Evolutionary conservation across 192 early-diverging fungal genomes (phyloP).

Genomic region (Coemansia sp.): DNA sequence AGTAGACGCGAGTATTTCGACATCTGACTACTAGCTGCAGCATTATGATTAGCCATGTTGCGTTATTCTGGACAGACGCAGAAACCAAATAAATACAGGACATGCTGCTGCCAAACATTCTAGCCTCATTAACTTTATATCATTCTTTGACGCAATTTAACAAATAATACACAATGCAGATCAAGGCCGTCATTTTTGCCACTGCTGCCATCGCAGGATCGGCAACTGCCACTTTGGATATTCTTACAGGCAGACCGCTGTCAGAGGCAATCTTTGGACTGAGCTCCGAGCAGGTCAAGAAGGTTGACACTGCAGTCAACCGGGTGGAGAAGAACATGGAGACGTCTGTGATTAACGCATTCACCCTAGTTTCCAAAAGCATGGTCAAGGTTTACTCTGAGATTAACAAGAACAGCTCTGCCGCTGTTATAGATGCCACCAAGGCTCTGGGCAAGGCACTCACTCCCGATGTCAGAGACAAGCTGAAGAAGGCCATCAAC

Average conservation of each 20-base stretch:
- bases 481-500: slow-evolving; percentile 51
- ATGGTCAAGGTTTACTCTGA: slow-evolving; percentile 30
- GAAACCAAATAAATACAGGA: not conserved
- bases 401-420: slow-evolving; percentile 44
- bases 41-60: no score
- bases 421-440: slow-evolving; percentile 36
- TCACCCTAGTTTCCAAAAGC: slow-evolving; percentile 20
- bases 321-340: slow-evolving; percentile 35
- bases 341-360: slow-evolving; percentile 15
- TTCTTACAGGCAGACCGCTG: slow-evolving; percentile 42
- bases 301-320: slow-evolving; percentile 35
- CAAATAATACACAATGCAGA: slow-evolving; percentile 24
- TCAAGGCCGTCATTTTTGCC: slow-evolving; percentile 24
- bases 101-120: not conserved
- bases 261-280: slow-evolving; percentile 53
- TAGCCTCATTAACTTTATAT: not conserved
- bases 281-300: slow-evolving; percentile 47
- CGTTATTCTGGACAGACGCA: not conserved
- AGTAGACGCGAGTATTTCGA: not conserved
- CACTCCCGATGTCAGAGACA: slow-evolving; percentile 50
- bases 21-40: not conserved
- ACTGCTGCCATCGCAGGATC: slow-evolving; percentile 27
- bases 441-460: slow-evolving; percentile 40
- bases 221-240: slow-evolving; percentile 45
- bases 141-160: not conserved